phyloP scores from a whole-genome alignment of 768 basidiomycete genomes.

The Chalciporus sphaerocephalus region DNA sequence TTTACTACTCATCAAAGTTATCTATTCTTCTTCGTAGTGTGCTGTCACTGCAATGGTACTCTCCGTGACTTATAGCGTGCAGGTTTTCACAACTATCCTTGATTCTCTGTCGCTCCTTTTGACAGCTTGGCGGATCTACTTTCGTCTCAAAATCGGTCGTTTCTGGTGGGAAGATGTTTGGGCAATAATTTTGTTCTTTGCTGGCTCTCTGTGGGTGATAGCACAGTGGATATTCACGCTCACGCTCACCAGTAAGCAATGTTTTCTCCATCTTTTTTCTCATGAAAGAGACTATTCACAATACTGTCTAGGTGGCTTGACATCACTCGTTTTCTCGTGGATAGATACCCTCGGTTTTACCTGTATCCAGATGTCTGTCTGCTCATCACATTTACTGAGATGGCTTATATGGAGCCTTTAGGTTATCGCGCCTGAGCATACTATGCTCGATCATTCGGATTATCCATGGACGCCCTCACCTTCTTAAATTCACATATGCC shows the following conservation, averaged over 20 bases:
- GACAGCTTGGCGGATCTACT: conserved; percentile 1
- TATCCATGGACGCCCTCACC: neutral
- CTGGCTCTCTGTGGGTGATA: neutral
- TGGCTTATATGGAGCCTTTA: neutral
- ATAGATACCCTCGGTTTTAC: neutral
- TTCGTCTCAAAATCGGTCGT: neutral
- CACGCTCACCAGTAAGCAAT: too few relatives aligned
- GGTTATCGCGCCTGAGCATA: conserved; percentile 12
- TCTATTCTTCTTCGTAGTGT: too few relatives aligned
- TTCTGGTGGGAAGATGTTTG: conserved; percentile 11
- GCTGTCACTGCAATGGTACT: too few relatives aligned
- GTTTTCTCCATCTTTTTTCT: too few relatives aligned
- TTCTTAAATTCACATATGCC: neutral
- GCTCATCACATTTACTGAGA: neutral
- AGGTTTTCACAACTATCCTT: neutral
- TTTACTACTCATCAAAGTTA: too few relatives aligned
- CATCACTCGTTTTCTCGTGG: too few relatives aligned
- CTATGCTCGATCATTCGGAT: conserved; percentile 17
- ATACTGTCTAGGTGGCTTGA: too few relatives aligned
- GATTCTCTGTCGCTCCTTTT: neutral
- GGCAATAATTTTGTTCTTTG: neutral
- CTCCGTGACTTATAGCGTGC: too few relatives aligned
- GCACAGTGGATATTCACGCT: neutral
- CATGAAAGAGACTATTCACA: too few relatives aligned
- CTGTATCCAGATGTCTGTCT: neutral